Percentiles rank a stretch among this genome's conserved stretches.
phyloP scores from a whole-genome alignment of 2,329 filamentous ascomycete species.

The Arthrobotrys sphaeroides region DNA sequence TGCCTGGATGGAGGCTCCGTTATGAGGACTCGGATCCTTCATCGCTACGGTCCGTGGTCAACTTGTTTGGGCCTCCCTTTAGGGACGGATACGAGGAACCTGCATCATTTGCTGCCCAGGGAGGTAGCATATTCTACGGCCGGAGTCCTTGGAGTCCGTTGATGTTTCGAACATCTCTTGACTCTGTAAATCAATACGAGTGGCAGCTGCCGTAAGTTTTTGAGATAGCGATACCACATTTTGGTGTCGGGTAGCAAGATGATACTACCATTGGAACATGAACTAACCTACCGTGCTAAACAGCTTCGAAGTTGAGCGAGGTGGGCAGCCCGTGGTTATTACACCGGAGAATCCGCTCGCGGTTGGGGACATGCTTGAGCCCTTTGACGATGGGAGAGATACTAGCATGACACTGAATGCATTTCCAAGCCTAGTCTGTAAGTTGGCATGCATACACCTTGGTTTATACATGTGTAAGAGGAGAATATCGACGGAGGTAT shows the following conservation, averaged over 20 bases:
- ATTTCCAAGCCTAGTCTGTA: conserved; percentile 24
- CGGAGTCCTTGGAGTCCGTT: conserved; percentile 29
- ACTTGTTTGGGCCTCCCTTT: conserved; percentile 38
- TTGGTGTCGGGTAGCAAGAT: no score
- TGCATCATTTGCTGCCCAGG: conserved; percentile 18
- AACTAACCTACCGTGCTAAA: neutral
- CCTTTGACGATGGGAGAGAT: neutral
- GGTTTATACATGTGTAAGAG: neutral
- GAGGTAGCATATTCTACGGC: conserved; percentile 27
- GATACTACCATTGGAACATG: neutral
- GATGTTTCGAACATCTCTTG: conserved; percentile 25
- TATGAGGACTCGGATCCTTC: neutral
- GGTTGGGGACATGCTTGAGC: conserved; percentile 20
- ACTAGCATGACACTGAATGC: conserved; percentile 2
- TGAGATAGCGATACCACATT: neutral
- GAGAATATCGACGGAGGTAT: no score
- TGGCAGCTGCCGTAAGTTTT: conserved; percentile 30
- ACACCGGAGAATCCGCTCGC: neutral
- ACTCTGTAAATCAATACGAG: conserved; percentile 1
- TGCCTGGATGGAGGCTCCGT: conserved; percentile 33
- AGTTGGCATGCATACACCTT: neutral
- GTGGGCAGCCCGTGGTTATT: neutral
- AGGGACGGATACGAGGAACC: conserved; percentile 29
- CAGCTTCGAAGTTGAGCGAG: conserved; percentile 23
- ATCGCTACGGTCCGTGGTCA: neutral